Base-by-base conservation (phyloP, 2,329 filamentous ascomycete species). In the Eutypella sp. region DNA sequence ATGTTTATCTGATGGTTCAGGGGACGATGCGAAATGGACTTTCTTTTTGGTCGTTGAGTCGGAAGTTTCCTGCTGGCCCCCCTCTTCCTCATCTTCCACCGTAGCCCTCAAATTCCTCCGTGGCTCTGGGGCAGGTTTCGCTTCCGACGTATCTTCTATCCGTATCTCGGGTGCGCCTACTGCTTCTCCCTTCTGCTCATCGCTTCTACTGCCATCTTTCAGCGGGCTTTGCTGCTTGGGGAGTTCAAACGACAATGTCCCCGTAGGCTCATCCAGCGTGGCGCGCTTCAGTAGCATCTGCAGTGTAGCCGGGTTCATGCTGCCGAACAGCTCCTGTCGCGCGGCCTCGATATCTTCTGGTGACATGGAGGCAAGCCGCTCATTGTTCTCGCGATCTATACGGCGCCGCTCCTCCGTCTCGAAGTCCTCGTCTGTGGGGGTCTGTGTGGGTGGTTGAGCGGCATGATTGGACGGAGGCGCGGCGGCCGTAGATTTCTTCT, bases 331-430 rank as follows among this genome's bases (percentile, higher is more conserved):
- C 54, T 97, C 92, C 48, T 81, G 75, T 37, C 85, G 81, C 49
- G 93, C 90, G 55, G 84, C 75, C 50, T 87, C 82, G 47, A 97
- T 95, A 66, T 96, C 89, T 31, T 81, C 78, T 0, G 81, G 70
- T 2, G 86, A 87, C 93, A 99, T 96, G 22, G 75, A 73, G 13
- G 82, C 83, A 40, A 99, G 66, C 49, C 79, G 79, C 47, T 82
- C 76, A 38, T 70, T 79, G 59, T 97, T 99, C 64, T 97, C 90
- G 54, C 82, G 76, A 58, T 92, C 87, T 62, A 99, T 97, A 5
- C 77, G 74, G 51, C 71, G 70, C 58, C 80, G 82, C 60, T 96
- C 90, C 37, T 76, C 72, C 10, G 75, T 65, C 36, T 72, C 70
- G 33, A 67, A 61, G 29, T 51, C 58, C 43, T 45, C 27, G 38